Evolutionary conservation across 2,329 filamentous ascomycete genomes (phyloP).

Genomic region (Sclerotinia sclerotiorum): DNA sequence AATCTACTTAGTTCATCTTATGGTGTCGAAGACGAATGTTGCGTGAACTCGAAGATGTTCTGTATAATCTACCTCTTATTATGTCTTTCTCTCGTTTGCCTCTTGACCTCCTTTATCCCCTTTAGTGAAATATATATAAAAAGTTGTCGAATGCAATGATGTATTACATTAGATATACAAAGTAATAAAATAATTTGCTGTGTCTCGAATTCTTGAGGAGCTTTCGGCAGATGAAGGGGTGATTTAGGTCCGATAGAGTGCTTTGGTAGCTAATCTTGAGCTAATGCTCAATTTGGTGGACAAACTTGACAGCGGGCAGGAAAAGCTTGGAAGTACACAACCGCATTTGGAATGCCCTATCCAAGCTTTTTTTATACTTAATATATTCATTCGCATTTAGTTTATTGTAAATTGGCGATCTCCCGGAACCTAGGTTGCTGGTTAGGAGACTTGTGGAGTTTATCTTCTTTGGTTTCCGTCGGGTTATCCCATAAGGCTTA

Average conservation of each 20-base stretch:
- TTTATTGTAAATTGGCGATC: constrained; percentile 7
- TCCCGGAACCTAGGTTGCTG: constrained; percentile 12
- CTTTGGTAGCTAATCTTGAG: background rate
- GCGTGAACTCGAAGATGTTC: background rate
- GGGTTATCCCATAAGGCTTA: background rate
- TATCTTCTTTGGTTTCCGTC: background rate
- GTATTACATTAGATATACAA: background rate
- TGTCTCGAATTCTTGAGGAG: constrained; percentile 7
- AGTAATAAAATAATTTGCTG: background rate
- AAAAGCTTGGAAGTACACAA: background rate
- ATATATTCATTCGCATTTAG: background rate
- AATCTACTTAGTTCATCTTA: background rate
- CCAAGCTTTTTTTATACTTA: background rate
- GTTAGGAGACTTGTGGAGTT: background rate
- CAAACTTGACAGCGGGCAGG: constrained; percentile 2
- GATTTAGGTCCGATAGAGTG: constrained; percentile 2
- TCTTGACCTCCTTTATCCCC: background rate
- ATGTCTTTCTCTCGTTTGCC: background rate
- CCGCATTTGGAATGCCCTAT: background rate
- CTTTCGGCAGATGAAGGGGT: constrained; percentile 16
- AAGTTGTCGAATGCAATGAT: background rate
- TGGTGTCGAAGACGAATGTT: background rate
- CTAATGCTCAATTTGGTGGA: constrained; percentile 8
- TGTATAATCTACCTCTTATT: background rate
- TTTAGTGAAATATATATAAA: background rate